A percentile compares a stretch with the other conserved stretches of the same genome.
These are phyloP conservation scores for Jacaranda mimosifolia DNA, from an alignment of 257 asterid species.

Conservation along the genomic window DNA sequence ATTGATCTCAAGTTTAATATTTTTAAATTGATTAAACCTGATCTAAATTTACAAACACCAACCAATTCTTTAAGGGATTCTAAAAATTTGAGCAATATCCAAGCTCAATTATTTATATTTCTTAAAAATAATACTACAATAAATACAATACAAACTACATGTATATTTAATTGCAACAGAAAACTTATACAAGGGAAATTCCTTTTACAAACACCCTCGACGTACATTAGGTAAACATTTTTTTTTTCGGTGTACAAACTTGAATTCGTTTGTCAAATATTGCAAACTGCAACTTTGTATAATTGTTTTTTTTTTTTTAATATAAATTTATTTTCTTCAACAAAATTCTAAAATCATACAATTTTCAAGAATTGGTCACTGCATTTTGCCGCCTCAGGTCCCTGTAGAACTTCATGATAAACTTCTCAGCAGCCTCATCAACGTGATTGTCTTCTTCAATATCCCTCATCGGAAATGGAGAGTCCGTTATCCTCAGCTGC, in stretches of 20 bases:
- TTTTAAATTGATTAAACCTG: too few species aligned
- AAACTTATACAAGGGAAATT: too few species aligned
- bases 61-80: too few species aligned
- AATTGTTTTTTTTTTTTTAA: not conserved
- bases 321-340: not conserved
- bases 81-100: too few species aligned
- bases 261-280: not conserved
- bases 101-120: too few species aligned
- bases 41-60: too few species aligned
- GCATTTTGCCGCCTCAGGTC: slow-evolving; percentile 57
- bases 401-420: slow-evolving; percentile 61
- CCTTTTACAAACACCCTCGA: too few species aligned
- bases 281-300: slow-evolving; percentile 18
- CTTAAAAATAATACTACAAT: too few species aligned
- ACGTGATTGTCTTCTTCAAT: slow-evolving; percentile 49
- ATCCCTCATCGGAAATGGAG: slow-evolving; percentile 64
- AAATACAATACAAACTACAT: too few species aligned
- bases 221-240: not conserved
- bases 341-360: not conserved
- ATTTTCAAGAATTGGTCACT: slow-evolving; percentile 23
- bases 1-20: too few species aligned
- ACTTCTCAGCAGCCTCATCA: slow-evolving; percentile 74
- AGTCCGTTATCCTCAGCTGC: slow-evolving; percentile 86
- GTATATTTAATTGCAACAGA: too few species aligned
- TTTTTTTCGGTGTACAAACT: slow-evolving; percentile 2